Percentiles rank a stretch among this genome's conserved stretches.
Conservation (phyloP, 78 protist species). For the Speleostelium caveatum region DNA sequence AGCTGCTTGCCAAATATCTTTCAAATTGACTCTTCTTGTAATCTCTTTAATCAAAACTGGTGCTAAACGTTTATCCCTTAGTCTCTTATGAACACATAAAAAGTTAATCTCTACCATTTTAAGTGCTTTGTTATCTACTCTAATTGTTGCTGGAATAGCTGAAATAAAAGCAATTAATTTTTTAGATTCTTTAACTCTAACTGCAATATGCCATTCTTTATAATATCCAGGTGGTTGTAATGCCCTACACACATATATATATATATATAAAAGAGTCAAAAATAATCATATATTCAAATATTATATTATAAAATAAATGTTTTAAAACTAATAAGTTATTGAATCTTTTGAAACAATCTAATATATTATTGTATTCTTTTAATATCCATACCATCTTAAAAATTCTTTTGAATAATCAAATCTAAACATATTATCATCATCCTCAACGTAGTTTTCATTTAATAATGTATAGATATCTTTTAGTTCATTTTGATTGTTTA, state of each 20-base stretch:
- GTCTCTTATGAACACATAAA: conserved; percentile 97
- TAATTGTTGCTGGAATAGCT: conserved; percentile 94
- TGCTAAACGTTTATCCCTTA: conserved; percentile 95
- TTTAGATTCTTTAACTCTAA: conserved; percentile 80
- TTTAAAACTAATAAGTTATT: too few relatives aligned
- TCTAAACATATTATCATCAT: conserved; percentile 98
- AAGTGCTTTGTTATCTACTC: conserved; percentile 40
- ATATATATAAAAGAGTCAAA: conserved; percentile 7
- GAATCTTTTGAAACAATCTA: too few relatives aligned
- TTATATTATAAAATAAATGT: background rate
- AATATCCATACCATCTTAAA: conserved; percentile 97
- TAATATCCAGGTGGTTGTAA: conserved; percentile 94
- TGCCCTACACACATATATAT: too few relatives aligned
- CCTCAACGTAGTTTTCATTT: conserved; percentile 97
- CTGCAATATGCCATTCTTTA: conserved; percentile 94
- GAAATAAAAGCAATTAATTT: conserved; percentile 96
- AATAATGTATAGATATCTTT: conserved; percentile 91
- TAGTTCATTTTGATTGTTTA: conserved; percentile 81
- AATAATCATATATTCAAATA: background rate
- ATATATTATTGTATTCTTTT: too few relatives aligned
- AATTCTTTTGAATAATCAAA: conserved; percentile 97
- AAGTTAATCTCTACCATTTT: conserved; percentile 97
- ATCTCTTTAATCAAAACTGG: conserved; percentile 98
- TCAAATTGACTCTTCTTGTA: conserved; percentile 96
- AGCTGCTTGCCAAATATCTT: conserved; percentile 95